A percentile compares a stretch with the other conserved stretches of the same genome.
These are phyloP conservation scores for Microdochium paspali DNA, from an alignment of 2,329 filamentous ascomycete species.

Conservation along the genomic window DNA sequence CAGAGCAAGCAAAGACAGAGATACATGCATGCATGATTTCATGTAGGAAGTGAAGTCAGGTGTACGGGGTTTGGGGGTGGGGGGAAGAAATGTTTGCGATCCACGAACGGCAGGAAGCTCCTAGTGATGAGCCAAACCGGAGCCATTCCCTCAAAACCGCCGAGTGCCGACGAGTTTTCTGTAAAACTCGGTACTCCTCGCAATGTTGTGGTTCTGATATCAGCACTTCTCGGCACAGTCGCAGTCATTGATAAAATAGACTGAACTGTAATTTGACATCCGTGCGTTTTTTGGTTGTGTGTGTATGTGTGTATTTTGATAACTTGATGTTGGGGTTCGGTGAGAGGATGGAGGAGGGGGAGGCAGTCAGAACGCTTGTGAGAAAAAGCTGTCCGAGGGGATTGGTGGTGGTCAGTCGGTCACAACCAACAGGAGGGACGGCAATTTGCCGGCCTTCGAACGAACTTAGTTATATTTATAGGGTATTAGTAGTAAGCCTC, in stretches of 20 bases:
- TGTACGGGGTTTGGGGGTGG: background rate
- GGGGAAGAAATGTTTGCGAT: slow-evolving; percentile 21
- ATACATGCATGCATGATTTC: too few species aligned
- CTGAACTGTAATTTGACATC: slow-evolving; percentile 99
- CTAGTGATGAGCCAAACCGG: slow-evolving; percentile 5
- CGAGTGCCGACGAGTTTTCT: slow-evolving; percentile 20
- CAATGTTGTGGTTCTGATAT: slow-evolving; percentile 46
- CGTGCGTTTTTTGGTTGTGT: too few species aligned
- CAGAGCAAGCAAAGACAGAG: too few species aligned
- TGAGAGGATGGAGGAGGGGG: slow-evolving; percentile 2
- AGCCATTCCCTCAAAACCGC: slow-evolving; percentile 3
- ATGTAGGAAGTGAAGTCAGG: background rate
- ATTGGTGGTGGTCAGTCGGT: too few species aligned
- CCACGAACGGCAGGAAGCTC: slow-evolving; percentile 15
- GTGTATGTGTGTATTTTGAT: background rate
- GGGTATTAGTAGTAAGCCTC: slow-evolving; percentile 1
- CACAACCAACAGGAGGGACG: background rate
- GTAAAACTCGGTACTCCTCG: slow-evolving; percentile 23
- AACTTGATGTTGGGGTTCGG: slow-evolving; percentile 6
- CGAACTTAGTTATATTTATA: background rate
- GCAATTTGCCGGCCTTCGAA: background rate
- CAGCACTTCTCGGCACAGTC: slow-evolving; percentile 99
- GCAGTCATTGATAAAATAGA: slow-evolving; percentile 65
- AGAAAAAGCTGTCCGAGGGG: too few species aligned
- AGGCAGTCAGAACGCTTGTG: too few species aligned